Base-by-base conservation (phyloP, 1,284 basidiomycete genomes). In the Mycena sp. region DNA sequence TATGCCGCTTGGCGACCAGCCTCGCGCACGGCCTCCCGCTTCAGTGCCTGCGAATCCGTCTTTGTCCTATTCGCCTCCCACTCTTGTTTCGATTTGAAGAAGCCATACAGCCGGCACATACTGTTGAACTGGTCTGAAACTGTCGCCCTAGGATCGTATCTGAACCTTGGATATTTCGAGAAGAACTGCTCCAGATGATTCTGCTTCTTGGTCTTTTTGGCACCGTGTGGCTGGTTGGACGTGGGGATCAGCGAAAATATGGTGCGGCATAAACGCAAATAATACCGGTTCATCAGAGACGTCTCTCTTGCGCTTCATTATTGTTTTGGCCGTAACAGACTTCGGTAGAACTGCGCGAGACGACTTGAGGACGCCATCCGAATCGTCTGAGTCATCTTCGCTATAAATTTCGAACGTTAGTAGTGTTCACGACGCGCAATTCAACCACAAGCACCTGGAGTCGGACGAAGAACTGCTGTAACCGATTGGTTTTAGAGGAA, bases 101-200 rank as follows among this genome's bases (percentile, higher is more conserved):
- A 43, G n/a, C 41, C 17, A 26, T 62, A 62, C 37, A 50, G 1
- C 1, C 23, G 26, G 35, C 59, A 53, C 32, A 61, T 35, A 4
- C 41, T 35, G 4, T 48, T 10, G 35, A 46, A 61, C 11, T 61
- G 59, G 2, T 30, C 50, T 10, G 59, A 61, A 6, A 48, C 52
- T 2, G 59, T 51, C 6, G 32, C 26, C 14, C 19, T 17, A 2
- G 59, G 37, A 14, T 61, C 46, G 35, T 61, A 61, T 3, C 21
- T 9, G 25, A 61, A 61, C 11, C 23, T 19, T 1, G 59, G 59
- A 23, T 61, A 61, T 17, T 10, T 14, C 4, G 59, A 43, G 30
- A 61, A 61, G 37, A 61, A 61, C 6, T 29, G 3, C 25, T 30
- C 50, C 5, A 61, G 30, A 10, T 44, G 41, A 16, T 6, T 38